phyloP scores from a whole-genome alignment of 2,329 filamentous ascomycete genomes.

The Colletotrichum sp. region DNA sequence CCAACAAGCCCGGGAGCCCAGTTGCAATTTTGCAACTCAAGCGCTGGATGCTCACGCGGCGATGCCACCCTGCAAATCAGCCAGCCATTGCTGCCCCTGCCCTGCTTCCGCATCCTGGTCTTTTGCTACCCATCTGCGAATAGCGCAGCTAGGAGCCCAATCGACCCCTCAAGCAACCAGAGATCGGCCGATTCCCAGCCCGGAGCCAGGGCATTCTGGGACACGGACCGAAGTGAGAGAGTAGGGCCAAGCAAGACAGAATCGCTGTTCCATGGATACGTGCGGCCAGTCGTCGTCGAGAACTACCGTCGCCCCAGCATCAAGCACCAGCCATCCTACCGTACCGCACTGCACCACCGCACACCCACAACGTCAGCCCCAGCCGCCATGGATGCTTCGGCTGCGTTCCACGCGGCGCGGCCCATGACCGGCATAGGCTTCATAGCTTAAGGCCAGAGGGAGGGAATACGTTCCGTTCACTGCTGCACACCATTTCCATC shows the following conservation, averaged over 20 bases:
- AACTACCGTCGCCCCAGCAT: background rate
- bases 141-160: background rate
- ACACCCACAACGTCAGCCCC: background rate
- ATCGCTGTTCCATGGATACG: background rate
- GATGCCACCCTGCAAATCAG: background rate
- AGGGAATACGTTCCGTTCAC: background rate
- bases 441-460: background rate
- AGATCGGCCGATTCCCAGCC: constrained; percentile 7
- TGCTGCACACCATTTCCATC: background rate
- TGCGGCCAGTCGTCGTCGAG: background rate
- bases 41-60: background rate
- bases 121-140: background rate
- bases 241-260: background rate
- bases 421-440: background rate
- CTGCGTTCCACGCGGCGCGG: constrained; percentile 4
- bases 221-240: constrained; percentile 5
- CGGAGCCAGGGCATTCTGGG: constrained; percentile 2
- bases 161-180: background rate
- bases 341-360: background rate
- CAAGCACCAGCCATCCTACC: background rate
- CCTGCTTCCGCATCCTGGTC: background rate
- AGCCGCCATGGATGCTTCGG: background rate
- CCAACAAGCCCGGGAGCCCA: background rate
- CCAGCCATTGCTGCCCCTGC: background rate
- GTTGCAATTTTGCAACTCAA: background rate